phyloP scores from a whole-genome alignment of 108 stramenopile species.

The Phaeodactylum tricornutum region DNA sequence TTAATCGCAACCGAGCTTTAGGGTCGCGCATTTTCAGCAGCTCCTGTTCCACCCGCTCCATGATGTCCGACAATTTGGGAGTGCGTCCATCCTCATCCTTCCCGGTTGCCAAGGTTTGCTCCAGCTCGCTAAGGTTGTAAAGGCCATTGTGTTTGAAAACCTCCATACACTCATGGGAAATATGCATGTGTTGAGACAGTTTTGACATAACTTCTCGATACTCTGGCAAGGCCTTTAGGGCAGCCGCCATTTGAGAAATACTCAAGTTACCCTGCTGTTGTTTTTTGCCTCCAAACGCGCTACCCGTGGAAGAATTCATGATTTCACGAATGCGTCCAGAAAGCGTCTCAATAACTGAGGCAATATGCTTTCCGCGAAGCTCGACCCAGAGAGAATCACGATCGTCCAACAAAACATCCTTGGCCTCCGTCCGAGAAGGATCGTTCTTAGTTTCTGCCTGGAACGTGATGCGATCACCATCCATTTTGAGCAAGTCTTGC shows the following conservation, averaged over 20 bases:
- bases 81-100: constrained; percentile 69
- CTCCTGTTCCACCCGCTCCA: constrained; percentile 45
- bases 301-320: constrained; percentile 52
- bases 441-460: constrained; percentile 42
- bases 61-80: constrained; percentile 50
- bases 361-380: constrained; percentile 91
- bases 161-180: constrained; percentile 91
- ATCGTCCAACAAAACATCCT: constrained; percentile 88
- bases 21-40: constrained; percentile 39
- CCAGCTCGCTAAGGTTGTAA: constrained; percentile 76
- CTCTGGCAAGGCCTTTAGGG: constrained; percentile 87
- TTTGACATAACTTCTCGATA: constrained; percentile 91
- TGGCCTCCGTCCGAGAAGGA: constrained; percentile 26
- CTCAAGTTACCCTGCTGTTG: constrained; percentile 45
- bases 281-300: constrained; percentile 21
- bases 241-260: constrained; percentile 83
- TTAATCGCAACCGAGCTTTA: constrained; percentile 63
- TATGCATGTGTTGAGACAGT: constrained; percentile 86
- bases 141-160: constrained; percentile 54
- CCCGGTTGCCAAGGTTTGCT: constrained; percentile 91
- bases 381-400: constrained; percentile 95
- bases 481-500: constrained; percentile 80
- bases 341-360: constrained; percentile 83
- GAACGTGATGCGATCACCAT: constrained; percentile 81
- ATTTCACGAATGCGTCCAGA: constrained; percentile 67